These are phyloP conservation scores for Exobasidium rhododendri DNA, from an alignment of 1,284 basidiomycete genomes.

Conservation along the genomic window DNA sequence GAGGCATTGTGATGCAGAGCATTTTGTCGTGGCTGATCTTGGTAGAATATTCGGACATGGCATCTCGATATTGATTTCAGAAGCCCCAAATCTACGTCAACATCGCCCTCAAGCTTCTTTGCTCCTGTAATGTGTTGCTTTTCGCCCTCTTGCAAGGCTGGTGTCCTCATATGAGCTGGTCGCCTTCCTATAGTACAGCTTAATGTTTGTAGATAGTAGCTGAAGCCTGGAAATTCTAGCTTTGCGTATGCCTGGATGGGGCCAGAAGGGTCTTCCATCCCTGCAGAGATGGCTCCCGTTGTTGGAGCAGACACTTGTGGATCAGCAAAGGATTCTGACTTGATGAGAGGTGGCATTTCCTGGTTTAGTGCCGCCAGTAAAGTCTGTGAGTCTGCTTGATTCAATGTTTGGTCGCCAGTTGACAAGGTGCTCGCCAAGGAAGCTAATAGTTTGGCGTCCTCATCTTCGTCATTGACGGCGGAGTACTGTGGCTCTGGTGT, in stretches of 20 bases:
- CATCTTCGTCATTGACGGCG: conserved; percentile 22
- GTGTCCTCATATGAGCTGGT: conserved; percentile 44
- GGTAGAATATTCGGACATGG: conserved; percentile 82
- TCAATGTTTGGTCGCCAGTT: not conserved
- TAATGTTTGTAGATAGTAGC: conserved; percentile 78
- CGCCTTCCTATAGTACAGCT: conserved; percentile 68
- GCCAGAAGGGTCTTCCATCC: conserved; percentile 17
- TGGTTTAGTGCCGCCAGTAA: not conserved
- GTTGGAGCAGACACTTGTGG: not conserved
- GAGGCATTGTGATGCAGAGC: not conserved
- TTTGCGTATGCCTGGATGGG: conserved; percentile 84
- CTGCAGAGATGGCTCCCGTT: not conserved
- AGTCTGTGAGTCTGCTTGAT: not conserved
- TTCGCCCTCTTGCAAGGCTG: conserved; percentile 8
- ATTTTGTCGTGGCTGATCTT: conserved; percentile 21
- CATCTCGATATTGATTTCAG: conserved; percentile 94
- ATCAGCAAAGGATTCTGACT: not conserved
- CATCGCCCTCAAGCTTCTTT: conserved; percentile 37
- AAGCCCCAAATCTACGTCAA: conserved; percentile 90
- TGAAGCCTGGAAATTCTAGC: conserved; percentile 84
- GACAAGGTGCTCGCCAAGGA: conserved; percentile 8
- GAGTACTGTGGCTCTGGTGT: not conserved
- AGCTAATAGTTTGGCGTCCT: conserved; percentile 37
- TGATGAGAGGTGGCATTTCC: not conserved
- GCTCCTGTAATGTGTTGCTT: conserved; percentile 37